These are phyloP conservation scores for Lentinula edodes DNA, from an alignment of 768 basidiomycete genomes.

Conservation along the genomic window DNA sequence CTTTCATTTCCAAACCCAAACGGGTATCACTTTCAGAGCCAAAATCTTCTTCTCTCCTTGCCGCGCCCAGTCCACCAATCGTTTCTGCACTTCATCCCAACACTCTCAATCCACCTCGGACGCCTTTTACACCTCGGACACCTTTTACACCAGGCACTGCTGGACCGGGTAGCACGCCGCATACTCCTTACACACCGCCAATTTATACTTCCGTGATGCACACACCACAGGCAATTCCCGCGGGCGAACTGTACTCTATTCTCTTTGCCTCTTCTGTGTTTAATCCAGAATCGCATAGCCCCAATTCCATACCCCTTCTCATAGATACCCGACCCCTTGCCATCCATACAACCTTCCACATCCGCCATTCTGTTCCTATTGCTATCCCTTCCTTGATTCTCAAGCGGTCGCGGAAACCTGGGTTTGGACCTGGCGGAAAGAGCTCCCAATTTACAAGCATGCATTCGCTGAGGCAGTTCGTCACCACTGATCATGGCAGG, in stretches of 20 bases:
- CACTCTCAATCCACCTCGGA: background rate
- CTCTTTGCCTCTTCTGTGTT: conserved; percentile 39
- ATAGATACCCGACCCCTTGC: conserved; percentile 78
- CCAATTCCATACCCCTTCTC: conserved; percentile 44
- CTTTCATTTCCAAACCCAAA: background rate
- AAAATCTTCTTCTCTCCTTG: background rate
- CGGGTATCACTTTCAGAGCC: background rate
- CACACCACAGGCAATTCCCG: conserved; percentile 29
- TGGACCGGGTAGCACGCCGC: background rate
- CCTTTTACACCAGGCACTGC: background rate
- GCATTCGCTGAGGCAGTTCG: conserved; percentile 70
- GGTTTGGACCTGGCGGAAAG: conserved; percentile 32
- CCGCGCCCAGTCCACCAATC: conserved; percentile 14
- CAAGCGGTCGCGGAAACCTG: conserved; percentile 74
- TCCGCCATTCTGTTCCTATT: conserved; percentile 73
- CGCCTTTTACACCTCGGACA: conserved; percentile 8
- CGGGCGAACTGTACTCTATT: conserved; percentile 42
- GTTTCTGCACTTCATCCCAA: conserved; percentile 3
- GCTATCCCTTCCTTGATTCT: conserved; percentile 88
- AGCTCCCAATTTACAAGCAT: conserved; percentile 43
- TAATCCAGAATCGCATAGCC: background rate
- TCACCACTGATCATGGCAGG: conserved; percentile 75
- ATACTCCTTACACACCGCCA: conserved; percentile 14
- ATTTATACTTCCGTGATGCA: conserved; percentile 11
- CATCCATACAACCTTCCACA: conserved; percentile 57